phyloP scores from a whole-genome alignment of 148 eudicot species.

The Spergularia marina region DNA sequence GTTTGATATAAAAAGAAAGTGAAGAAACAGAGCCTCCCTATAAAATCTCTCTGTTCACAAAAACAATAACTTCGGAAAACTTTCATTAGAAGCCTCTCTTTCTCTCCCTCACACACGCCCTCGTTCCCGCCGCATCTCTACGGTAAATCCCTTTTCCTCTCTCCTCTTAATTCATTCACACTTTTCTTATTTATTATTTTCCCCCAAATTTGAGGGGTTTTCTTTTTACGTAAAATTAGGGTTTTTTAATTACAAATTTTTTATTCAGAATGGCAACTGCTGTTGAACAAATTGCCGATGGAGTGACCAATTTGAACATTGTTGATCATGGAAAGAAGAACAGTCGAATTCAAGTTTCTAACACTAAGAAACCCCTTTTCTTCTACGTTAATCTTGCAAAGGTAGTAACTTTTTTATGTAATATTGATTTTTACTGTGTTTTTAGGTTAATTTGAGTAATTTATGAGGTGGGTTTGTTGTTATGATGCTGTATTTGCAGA shows the following conservation, averaged over 20 bases:
- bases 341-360: constrained; percentile 57
- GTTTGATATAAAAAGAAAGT: neutral
- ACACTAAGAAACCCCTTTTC: constrained; percentile 63
- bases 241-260: constrained; percentile 13
- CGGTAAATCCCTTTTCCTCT: too few relatives aligned
- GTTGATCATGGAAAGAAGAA: constrained; percentile 45
- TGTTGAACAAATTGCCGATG: constrained; percentile 50
- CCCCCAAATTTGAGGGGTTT: neutral
- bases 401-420: constrained; percentile 23
- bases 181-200: too few relatives aligned
- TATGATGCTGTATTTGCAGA: constrained; percentile 30
- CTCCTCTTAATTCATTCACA: too few relatives aligned
- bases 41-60: neutral
- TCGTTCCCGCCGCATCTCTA: too few relatives aligned
- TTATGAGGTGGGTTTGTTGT: neutral
- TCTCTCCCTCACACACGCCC: too few relatives aligned
- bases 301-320: constrained; percentile 41
- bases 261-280: constrained; percentile 21
- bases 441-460: neutral
- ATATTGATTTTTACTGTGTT: neutral
- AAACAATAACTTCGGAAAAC: neutral
- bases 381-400: constrained; percentile 75
- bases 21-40: constrained; percentile 14
- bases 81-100: neutral
- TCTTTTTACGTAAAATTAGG: constrained; percentile 8